phyloP scores from a whole-genome alignment of 805 yeast genomes.

The Myxozyma neotropica region DNA sequence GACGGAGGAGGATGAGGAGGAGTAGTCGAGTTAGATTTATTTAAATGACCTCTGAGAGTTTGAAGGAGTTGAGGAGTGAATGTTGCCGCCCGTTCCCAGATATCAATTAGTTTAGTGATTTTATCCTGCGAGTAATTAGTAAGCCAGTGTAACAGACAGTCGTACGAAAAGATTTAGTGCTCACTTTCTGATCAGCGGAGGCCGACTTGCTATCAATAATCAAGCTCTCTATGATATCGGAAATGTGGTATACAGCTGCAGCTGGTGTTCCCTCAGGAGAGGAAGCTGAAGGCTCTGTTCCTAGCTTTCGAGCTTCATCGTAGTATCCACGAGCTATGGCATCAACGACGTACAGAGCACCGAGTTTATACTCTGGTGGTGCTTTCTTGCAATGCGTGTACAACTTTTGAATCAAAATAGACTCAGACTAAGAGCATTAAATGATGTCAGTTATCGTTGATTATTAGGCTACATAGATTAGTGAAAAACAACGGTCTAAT shows the following conservation, averaged over 20 bases:
- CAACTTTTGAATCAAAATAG: conserved; percentile 59
- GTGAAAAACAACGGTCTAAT: background rate
- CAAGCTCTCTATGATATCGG: conserved; percentile 63
- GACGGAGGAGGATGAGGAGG: conserved; percentile 70
- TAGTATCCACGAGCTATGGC: conserved; percentile 84
- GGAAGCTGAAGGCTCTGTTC: conserved; percentile 44
- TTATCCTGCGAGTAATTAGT: conserved; percentile 54
- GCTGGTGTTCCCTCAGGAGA: conserved; percentile 68
- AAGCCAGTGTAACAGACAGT: background rate
- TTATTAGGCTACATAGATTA: background rate
- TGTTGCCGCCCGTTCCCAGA: conserved; percentile 87
- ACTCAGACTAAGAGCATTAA: conserved; percentile 46
- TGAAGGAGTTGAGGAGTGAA: conserved; percentile 62
- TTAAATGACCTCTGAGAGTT: conserved; percentile 59
- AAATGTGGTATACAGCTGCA: conserved; percentile 68
- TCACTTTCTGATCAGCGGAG: conserved; percentile 53
- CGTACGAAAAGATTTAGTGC: background rate
- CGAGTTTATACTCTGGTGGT: conserved; percentile 81
- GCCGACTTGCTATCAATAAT: conserved; percentile 64
- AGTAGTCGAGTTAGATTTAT: conserved; percentile 53
- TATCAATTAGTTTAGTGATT: conserved; percentile 79
- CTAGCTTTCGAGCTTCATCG: conserved; percentile 66
- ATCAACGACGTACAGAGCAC: conserved; percentile 88
- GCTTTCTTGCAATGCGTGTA: conserved; percentile 70
- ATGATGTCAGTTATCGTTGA: conserved; percentile 6